Conservation (phyloP, 1,284 basidiomycete genomes). For the Leccinum fuscescens region DNA sequence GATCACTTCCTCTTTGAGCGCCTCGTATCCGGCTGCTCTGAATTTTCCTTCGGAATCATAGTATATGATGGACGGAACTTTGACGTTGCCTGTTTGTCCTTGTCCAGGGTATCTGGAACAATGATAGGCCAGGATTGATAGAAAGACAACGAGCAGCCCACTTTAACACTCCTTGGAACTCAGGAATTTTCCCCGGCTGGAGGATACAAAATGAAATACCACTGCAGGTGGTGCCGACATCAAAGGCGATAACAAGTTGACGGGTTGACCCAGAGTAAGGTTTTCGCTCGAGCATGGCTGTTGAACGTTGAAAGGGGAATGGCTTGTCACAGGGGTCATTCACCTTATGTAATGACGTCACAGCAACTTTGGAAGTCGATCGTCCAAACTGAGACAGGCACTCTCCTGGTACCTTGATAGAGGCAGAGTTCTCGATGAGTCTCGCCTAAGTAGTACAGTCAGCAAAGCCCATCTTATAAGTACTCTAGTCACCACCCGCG, state of each 20-base stretch:
- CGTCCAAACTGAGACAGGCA: neutral
- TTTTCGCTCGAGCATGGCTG: constrained; percentile 16
- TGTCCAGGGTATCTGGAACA: neutral
- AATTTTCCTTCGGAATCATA: neutral
- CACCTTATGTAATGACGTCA: too few species aligned
- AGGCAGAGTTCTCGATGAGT: neutral
- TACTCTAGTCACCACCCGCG: neutral
- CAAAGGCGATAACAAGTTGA: constrained; percentile 47
- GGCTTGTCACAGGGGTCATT: neutral
- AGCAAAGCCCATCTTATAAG: constrained; percentile 8
- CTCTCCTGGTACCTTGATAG: neutral
- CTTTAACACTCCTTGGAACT: neutral
- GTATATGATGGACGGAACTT: neutral
- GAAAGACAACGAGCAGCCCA: neutral
- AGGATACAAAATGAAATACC: constrained; percentile 44
- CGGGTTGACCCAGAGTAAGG: constrained; percentile 23
- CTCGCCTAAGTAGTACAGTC: neutral
- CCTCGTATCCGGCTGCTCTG: constrained; percentile 46
- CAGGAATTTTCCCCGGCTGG: constrained; percentile 16
- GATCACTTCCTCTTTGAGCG: constrained; percentile 31
- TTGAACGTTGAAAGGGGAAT: neutral
- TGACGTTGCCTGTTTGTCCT: neutral
- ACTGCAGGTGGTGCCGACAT: constrained; percentile 50
- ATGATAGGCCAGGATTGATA: neutral
- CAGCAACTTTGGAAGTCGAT: neutral